A percentile compares a stretch with the other conserved stretches of the same genome.
Evolutionary conservation across 805 yeast genomes (phyloP).

Genomic region (Nakazawaea ambrosiae): DNA sequence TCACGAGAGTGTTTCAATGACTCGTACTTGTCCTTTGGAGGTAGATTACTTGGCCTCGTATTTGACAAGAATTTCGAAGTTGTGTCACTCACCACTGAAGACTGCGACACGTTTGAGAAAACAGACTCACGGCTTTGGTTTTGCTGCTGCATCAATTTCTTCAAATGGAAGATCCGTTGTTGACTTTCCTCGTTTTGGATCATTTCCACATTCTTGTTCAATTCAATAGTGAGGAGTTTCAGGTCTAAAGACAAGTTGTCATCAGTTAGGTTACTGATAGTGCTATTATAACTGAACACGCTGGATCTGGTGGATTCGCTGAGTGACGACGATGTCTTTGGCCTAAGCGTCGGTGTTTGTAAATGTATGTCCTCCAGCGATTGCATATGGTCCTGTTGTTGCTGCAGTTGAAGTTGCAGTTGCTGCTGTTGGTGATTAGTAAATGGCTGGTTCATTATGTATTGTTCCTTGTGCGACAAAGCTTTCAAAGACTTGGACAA

Average conservation of each 20-base stretch:
- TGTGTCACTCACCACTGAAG: conserved; percentile 8
- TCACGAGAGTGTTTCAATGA: conserved; percentile 46
- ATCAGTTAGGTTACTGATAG: conserved; percentile 17
- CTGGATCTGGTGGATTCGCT: conserved; percentile 41
- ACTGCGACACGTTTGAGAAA: conserved; percentile 5
- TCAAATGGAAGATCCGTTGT: conserved; percentile 22
- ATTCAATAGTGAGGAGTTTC: conserved; percentile 23
- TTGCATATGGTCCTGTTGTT: no score
- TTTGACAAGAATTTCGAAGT: conserved; percentile 26
- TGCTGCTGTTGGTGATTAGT: conserved; percentile 13
- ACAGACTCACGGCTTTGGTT: conserved; percentile 12
- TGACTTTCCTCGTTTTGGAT: conserved; percentile 28
- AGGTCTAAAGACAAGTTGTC: conserved; percentile 27
- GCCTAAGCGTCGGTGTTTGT: neutral
- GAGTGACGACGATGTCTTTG: conserved; percentile 18
- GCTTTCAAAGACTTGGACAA: conserved; percentile 45
- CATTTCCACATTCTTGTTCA: conserved; percentile 24
- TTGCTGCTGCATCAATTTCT: conserved; percentile 10
- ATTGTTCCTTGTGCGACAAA: conserved; percentile 28
- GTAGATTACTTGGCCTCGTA: conserved; percentile 60
- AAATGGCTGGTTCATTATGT: conserved; percentile 15
- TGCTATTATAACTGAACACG: conserved; percentile 28
- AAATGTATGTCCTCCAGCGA: no score
- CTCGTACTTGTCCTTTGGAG: conserved; percentile 55
- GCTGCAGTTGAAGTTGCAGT: conserved; percentile 12